These are phyloP conservation scores for Aspergillus caelatus DNA, from an alignment of 2,329 filamentous ascomycete species.

Conservation along the genomic window DNA sequence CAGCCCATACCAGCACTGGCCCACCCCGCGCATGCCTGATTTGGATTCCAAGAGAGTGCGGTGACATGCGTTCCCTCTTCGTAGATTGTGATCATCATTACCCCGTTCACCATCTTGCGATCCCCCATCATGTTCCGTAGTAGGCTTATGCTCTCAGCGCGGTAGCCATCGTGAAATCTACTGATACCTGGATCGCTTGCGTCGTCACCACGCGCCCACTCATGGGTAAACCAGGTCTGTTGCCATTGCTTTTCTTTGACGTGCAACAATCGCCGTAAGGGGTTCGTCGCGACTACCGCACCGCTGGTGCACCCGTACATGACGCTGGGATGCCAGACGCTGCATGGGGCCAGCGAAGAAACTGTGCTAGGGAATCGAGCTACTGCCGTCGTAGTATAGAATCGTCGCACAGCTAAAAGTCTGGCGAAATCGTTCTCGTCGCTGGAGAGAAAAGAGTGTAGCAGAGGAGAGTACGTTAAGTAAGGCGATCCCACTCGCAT, in stretches of 20 bases:
- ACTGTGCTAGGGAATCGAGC: constrained; percentile 49
- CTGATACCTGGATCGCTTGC: constrained; percentile 37
- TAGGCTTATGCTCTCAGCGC: constrained; percentile 40
- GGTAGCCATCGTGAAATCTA: constrained; percentile 49
- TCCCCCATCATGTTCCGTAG: constrained; percentile 35
- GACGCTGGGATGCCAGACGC: constrained; percentile 55
- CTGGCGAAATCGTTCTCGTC: constrained; percentile 59
- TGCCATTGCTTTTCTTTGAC: constrained; percentile 55
- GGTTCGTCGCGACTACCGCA: constrained; percentile 54
- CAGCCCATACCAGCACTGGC: constrained; percentile 68
- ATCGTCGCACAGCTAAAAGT: constrained; percentile 54
- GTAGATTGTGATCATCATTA: constrained; percentile 52
- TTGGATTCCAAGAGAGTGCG: constrained; percentile 69
- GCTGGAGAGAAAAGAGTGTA: constrained; percentile 56
- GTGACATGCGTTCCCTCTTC: constrained; percentile 67
- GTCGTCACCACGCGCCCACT: constrained; percentile 49
- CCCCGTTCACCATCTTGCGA: constrained; percentile 34
- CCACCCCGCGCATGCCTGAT: constrained; percentile 67
- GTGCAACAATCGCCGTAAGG: constrained; percentile 53
- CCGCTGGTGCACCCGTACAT: constrained; percentile 58
- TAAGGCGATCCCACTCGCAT: constrained; percentile 53
- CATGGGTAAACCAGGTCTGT: constrained; percentile 61
- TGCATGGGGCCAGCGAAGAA: constrained; percentile 38
- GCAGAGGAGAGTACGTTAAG: constrained; percentile 58
- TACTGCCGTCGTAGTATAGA: constrained; percentile 53